Conservation (phyloP, 495 filamentous ascomycete genomes). For the Pyrenula massariospora region DNA sequence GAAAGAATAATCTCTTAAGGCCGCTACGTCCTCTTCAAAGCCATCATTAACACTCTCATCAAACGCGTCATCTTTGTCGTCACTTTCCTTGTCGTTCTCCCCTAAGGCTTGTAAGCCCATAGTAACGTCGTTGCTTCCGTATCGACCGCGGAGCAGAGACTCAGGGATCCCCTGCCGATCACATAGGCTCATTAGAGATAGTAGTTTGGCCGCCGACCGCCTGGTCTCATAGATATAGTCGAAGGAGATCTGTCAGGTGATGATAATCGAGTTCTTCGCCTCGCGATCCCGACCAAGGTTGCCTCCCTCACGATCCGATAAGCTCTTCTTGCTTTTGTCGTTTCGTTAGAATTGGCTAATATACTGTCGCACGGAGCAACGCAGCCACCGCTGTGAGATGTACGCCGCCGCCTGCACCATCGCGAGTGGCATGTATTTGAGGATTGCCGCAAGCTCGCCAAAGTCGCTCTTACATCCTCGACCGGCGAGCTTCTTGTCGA, state of each 20-base stretch:
- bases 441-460: slow-evolving; percentile 16
- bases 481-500: slow-evolving; percentile 24
- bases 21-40: slow-evolving; percentile 11
- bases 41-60: slow-evolving; percentile 2
- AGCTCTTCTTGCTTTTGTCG: slow-evolving; percentile 19
- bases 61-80: slow-evolving; percentile 16
- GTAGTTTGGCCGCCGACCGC: slow-evolving; percentile 13
- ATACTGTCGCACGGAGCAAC: slow-evolving; percentile 21
- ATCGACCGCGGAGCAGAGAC: slow-evolving; percentile 6
- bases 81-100: slow-evolving; percentile 8
- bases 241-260: slow-evolving; percentile 38
- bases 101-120: neutral
- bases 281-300: slow-evolving; percentile 26
- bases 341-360: slow-evolving; percentile 21
- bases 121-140: neutral
- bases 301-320: slow-evolving; percentile 22
- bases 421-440: slow-evolving; percentile 37
- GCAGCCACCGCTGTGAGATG: slow-evolving; percentile 19
- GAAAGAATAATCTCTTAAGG: slow-evolving; percentile 17
- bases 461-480: slow-evolving; percentile 3
- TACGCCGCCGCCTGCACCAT: slow-evolving; percentile 37
- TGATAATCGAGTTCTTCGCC: slow-evolving; percentile 29
- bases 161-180: slow-evolving; percentile 19
- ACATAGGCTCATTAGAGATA: slow-evolving; percentile 22
- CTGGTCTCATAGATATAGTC: slow-evolving; percentile 20